Conservation (phyloP, 805 yeast genomes). For the Pichia heedii region DNA sequence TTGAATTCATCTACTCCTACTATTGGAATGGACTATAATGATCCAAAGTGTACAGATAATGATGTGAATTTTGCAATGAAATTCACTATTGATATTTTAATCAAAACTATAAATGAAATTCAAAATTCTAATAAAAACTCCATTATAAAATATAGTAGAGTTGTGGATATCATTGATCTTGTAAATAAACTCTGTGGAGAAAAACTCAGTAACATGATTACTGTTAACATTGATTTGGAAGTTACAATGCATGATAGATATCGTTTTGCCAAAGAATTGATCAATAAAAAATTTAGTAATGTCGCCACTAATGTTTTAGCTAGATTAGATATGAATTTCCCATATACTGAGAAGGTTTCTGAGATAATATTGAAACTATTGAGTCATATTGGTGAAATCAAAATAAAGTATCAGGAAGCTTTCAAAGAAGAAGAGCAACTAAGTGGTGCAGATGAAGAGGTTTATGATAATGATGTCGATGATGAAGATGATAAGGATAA, state of each 20-base stretch:
- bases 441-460: slow-evolving; percentile 30
- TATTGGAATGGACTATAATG: slow-evolving; percentile 36
- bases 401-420: slow-evolving; percentile 45
- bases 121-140: slow-evolving; percentile 29
- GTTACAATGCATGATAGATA: slow-evolving; percentile 53
- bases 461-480: slow-evolving; percentile 6
- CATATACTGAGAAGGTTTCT: slow-evolving; percentile 52
- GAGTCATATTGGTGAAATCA: slow-evolving; percentile 45
- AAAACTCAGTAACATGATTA: slow-evolving; percentile 25
- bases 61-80: slow-evolving; percentile 67
- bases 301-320: slow-evolving; percentile 54
- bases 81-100: slow-evolving; percentile 60
- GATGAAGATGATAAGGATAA: slow-evolving; percentile 37
- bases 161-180: slow-evolving; percentile 45
- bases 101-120: slow-evolving; percentile 52
- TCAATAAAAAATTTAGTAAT: slow-evolving; percentile 56
- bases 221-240: slow-evolving; percentile 34
- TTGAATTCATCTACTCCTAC: slow-evolving; percentile 52
- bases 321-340: slow-evolving; percentile 64
- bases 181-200: slow-evolving; percentile 35
- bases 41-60: slow-evolving; percentile 48
- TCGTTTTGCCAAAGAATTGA: slow-evolving; percentile 52
- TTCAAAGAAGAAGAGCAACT: slow-evolving; percentile 35
- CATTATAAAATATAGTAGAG: slow-evolving; percentile 42
- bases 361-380: slow-evolving; percentile 52